These are phyloP conservation scores for Mucor mucedo DNA, from an alignment of 371 early-diverging fungal species.

Conservation along the genomic window DNA sequence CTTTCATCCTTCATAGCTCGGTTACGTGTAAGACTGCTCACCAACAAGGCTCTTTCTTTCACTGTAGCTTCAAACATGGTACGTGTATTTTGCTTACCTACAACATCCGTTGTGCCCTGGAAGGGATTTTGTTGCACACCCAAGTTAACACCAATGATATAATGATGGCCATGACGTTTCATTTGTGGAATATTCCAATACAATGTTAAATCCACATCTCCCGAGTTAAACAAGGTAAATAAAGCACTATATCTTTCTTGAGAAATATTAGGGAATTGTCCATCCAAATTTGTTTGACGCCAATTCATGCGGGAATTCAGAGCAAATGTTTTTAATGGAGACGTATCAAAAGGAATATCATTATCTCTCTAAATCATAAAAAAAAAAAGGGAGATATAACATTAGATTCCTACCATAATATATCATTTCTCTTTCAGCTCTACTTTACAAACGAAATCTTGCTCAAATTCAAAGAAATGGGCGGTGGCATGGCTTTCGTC, in stretches of 20 bases:
- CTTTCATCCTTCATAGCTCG: slow-evolving; percentile 67
- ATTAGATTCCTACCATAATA: too few species aligned
- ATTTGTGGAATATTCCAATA: slow-evolving; percentile 78
- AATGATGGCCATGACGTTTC: slow-evolving; percentile 79
- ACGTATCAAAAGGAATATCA: slow-evolving; percentile 49
- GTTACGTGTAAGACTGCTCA: slow-evolving; percentile 65
- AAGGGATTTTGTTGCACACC: slow-evolving; percentile 78
- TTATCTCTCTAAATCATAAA: slow-evolving; percentile 37
- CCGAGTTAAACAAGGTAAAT: slow-evolving; percentile 82
- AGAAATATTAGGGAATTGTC: slow-evolving; percentile 70
- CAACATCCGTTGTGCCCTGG: slow-evolving; percentile 33
- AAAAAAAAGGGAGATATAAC: background rate
- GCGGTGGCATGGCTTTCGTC: slow-evolving; percentile 32
- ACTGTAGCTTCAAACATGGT: slow-evolving; percentile 75
- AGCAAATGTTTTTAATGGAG: slow-evolving; percentile 69
- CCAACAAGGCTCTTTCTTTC: slow-evolving; percentile 65
- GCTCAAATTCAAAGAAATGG: slow-evolving; percentile 42
- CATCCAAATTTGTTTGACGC: slow-evolving; percentile 63
- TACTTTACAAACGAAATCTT: slow-evolving; percentile 57
- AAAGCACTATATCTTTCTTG: slow-evolving; percentile 45
- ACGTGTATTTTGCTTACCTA: slow-evolving; percentile 25
- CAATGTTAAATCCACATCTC: slow-evolving; percentile 86
- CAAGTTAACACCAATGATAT: slow-evolving; percentile 87
- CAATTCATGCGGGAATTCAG: slow-evolving; percentile 75
- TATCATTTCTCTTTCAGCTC: background rate